phyloP scores from a whole-genome alignment of 2,329 filamentous ascomycete genomes.

The Lithohypha guttulata region DNA sequence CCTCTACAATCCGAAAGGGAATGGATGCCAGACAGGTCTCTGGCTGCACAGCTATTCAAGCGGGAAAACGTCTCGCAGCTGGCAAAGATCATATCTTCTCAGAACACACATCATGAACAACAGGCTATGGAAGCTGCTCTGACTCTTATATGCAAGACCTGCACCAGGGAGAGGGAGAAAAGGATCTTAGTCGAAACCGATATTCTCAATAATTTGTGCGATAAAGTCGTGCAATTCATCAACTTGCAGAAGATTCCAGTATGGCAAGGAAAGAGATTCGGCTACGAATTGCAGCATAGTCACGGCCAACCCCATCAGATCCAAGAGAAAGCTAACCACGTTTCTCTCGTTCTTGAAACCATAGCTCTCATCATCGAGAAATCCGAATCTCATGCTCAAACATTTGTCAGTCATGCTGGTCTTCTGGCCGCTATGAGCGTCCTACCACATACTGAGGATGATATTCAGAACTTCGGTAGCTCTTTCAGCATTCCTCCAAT shows the following conservation, averaged over 20 bases:
- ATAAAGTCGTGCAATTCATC: constrained; percentile 60
- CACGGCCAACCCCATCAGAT: neutral
- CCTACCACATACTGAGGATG: constrained; percentile 47
- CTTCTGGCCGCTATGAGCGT: constrained; percentile 47
- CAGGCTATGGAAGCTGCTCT: constrained; percentile 25
- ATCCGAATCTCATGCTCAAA: constrained; percentile 66
- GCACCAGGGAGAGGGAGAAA: constrained; percentile 59
- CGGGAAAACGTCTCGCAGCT: constrained; percentile 45
- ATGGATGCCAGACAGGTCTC: constrained; percentile 38
- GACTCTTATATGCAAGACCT: constrained; percentile 50
- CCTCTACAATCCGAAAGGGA: constrained; percentile 43
- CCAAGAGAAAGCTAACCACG: constrained; percentile 26
- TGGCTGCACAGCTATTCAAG: constrained; percentile 57
- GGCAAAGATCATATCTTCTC: constrained; percentile 40
- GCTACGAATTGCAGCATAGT: neutral
- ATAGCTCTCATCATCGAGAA: constrained; percentile 65
- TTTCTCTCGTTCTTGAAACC: constrained; percentile 65
- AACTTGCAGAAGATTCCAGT: constrained; percentile 21
- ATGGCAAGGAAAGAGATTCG: constrained; percentile 25
- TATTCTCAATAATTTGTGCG: constrained; percentile 67
- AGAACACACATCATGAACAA: constrained; percentile 33
- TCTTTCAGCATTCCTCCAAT: neutral
- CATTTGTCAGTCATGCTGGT: constrained; percentile 57
- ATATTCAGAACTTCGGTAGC: constrained; percentile 34
- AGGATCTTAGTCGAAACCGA: constrained; percentile 59